Base-by-base conservation (phyloP, 768 basidiomycete species). In the Tulasnella sp. region DNA sequence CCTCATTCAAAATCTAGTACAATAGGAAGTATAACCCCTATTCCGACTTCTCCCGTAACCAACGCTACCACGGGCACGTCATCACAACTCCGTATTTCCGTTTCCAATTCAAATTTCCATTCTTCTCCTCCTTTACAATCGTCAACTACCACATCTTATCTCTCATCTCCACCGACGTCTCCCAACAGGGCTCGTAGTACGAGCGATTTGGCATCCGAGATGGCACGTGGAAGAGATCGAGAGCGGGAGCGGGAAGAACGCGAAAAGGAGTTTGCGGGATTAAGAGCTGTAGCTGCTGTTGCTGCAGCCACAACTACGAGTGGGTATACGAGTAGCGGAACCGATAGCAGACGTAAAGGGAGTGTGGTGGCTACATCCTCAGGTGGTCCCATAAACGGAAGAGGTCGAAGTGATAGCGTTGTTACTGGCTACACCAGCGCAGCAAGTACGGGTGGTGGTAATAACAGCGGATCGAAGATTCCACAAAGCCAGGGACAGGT, bases 151-250 rank as follows among this genome's bases (percentile, higher is more conserved):
- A n/a, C n/a, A n/a, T n/a, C n/a, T n/a, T n/a, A n/a, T n/a, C 35
- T 51, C 25, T 51, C 49, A 24, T 44, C 49, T 15, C 39, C 39
- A 10, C 49, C 45, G 20, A 47, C 45, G 7, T 47, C 52, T 13
- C 52, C 52, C 3, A 41, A 20, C 9, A 28, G 54, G 16, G 48
- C 54, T 5, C 50, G 54, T 15, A 50, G 48, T 7, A 49, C 54
- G 19, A 43, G 33, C 29, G 54, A 55, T 49, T 33, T 55, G 39
- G 32, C 42, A 4, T 19, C 29, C 28, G 54, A 50, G 19, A 31
- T 16, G 28, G 49, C 16, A n/a, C 37, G 51, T 22, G 51, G 51
- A 22, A 34, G 39, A 27, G 31, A 35, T 27, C 27, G 43, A 39
- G 19, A 34, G 4, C 37, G 51, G 29, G 44, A 37, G 32, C 34